Base-by-base conservation (phyloP, 306 rosid genomes). In the Quercus cerris region DNA sequence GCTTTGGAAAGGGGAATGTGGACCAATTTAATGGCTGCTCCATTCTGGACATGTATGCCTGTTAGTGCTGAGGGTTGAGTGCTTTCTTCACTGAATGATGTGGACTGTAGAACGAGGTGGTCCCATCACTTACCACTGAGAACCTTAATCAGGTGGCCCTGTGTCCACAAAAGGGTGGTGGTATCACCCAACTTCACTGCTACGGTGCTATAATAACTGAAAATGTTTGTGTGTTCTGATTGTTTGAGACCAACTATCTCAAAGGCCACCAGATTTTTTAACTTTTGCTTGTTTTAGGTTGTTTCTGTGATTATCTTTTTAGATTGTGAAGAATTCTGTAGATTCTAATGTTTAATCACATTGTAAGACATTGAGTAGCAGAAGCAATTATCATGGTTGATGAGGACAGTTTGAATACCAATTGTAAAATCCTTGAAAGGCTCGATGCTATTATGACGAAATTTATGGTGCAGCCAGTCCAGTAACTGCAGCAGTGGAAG, bases 391-490 rank as follows among this genome's bases (percentile, higher is more conserved):
- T 35, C 56, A 35, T 51, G 77, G 67, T 51, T 17, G 64, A 41
- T 22, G 51, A 81, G 76, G 41, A 38, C 72, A 75, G 88, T 73
- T 28, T 81, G 78, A 81, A 78, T 94, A 94, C 98, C 94, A 73
- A 86, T 82, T 25, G 84, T 78, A 82, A 84, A 85, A 81, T 88
- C 90, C 91, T 93, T 93, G 92, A 84, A 55, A 38, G 91, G 88
- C 71, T 91, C 91, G 14, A 63, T 81, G 86, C 87, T 85, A 82
- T 77, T 81, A 59, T 87, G 92, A 92, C 82, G 84, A 90, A 93
- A 86, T 81, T 87, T 93, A 74, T 88, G 89, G 85, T 89, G 95
- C 89, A 89, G 86, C 99, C 98, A 95, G 38, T 88, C 94, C 68
- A 93, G 77, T 58, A 95, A 77, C 99, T 93, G 98, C 97, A 90